These are phyloP conservation scores for Aspergillus baeticus DNA, from an alignment of 495 filamentous ascomycete genomes.

Conservation along the genomic window DNA sequence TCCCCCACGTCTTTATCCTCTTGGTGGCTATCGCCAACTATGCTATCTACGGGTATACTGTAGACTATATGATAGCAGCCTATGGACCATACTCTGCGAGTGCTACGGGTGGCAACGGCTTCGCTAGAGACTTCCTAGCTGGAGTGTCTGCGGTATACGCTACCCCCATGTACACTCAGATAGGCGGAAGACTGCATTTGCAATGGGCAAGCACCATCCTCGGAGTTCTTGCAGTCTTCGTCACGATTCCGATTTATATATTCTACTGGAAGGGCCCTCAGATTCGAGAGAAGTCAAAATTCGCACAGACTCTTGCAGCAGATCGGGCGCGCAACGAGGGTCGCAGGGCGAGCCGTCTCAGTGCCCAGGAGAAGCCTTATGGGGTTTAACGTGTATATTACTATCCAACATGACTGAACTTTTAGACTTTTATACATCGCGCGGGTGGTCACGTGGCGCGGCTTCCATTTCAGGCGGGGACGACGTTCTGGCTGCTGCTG, in stretches of 20 bases:
- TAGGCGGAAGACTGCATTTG: conserved; percentile 29
- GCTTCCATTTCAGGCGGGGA: no score
- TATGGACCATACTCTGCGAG: conserved; percentile 79
- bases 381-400: conserved; percentile 2
- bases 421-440: no score
- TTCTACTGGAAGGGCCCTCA: conserved; percentile 48
- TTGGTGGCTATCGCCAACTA: conserved; percentile 72
- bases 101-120: conserved; percentile 70
- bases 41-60: conserved; percentile 75
- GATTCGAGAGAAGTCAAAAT: conserved; percentile 43
- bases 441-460: no score
- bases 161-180: conserved; percentile 39
- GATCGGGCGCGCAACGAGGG: conserved; percentile 17
- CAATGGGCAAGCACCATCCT: conserved; percentile 44
- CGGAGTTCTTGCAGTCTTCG: conserved; percentile 36
- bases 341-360: conserved; percentile 21
- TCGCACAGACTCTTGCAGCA: conserved; percentile 36
- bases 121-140: conserved; percentile 47
- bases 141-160: conserved; percentile 48
- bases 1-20: conserved; percentile 54
- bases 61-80: conserved; percentile 82
- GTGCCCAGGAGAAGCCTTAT: conserved; percentile 15
- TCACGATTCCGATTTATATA: conserved; percentile 49
- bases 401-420: no score
- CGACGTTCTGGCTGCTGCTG: no score